Evolutionary conservation across 345 rosid species (phyloP).

Genomic region (Eutrema yunnanense): DNA sequence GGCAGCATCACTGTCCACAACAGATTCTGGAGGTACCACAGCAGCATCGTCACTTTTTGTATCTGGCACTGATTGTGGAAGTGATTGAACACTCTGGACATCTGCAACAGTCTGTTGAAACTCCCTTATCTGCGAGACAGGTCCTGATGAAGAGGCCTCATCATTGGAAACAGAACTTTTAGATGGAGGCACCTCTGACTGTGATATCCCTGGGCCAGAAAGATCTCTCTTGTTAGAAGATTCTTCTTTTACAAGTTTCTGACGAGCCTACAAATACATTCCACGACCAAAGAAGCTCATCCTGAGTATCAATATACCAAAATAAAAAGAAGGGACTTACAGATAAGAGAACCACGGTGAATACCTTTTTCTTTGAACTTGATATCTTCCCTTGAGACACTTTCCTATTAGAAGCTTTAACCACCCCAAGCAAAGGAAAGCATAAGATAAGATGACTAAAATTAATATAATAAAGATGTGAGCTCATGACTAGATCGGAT

Average conservation of each 20-base stretch:
- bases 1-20: conserved; percentile 24
- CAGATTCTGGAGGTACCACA: conserved; percentile 35
- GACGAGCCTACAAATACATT: conserved; percentile 44
- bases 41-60: conserved; percentile 30
- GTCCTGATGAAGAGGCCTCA: conserved; percentile 31
- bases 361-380: conserved; percentile 65
- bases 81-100: conserved; percentile 24
- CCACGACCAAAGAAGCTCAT: conserved; percentile 1
- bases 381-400: conserved; percentile 61
- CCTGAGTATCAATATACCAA: neutral
- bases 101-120: conserved; percentile 32
- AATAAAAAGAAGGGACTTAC: neutral
- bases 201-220: conserved; percentile 27
- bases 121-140: conserved; percentile 26
- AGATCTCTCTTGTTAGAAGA: conserved; percentile 33
- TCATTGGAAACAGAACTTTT: conserved; percentile 2
- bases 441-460: neutral
- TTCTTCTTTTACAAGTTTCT: conserved; percentile 36
- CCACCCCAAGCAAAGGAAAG: conserved; percentile 11
- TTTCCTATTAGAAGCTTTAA: conserved; percentile 59
- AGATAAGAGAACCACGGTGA: neutral
- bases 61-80: conserved; percentile 30
- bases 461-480: neutral
- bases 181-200: conserved; percentile 23
- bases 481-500: neutral